Evolutionary conservation across 129 eudicot species (phyloP).

Genomic region (Artemisia argyi): DNA sequence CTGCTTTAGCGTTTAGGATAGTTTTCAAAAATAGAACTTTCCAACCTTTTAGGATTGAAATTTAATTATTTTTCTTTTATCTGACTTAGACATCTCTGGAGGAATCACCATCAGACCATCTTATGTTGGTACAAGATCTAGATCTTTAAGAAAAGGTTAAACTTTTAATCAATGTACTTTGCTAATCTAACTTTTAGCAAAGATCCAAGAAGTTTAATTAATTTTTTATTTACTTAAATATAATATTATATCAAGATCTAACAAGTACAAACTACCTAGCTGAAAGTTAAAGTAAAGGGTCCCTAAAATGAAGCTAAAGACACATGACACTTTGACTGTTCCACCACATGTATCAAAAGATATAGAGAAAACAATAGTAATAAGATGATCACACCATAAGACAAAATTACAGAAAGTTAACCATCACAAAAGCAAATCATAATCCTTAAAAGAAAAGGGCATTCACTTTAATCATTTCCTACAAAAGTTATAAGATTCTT

Average conservation of each 20-base stretch:
- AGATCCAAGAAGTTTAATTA: slow-evolving; percentile 39
- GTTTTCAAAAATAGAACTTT: slow-evolving; percentile 17
- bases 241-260: slow-evolving; percentile 22
- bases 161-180: slow-evolving; percentile 43
- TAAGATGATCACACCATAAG: slow-evolving; percentile 34
- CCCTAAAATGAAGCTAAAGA: slow-evolving; percentile 56
- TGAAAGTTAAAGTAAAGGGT: slow-evolving; percentile 51
- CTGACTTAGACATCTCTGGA: slow-evolving; percentile 8
- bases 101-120: slow-evolving; percentile 3
- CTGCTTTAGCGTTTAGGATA: slow-evolving; percentile 3
- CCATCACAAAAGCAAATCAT: slow-evolving; percentile 28
- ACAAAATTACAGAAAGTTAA: slow-evolving; percentile 50
- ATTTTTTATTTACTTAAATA: slow-evolving; percentile 8
- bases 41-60: slow-evolving; percentile 12
- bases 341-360: slow-evolving; percentile 31
- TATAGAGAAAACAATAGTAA: slow-evolving; percentile 22
- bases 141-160: slow-evolving; percentile 14
- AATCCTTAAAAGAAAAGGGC: slow-evolving; percentile 45
- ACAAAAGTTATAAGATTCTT: slow-evolving; percentile 30
- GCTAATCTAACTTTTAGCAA: slow-evolving; percentile 38
- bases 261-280: slow-evolving; percentile 36
- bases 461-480: slow-evolving; percentile 41
- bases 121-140: slow-evolving; percentile 17
- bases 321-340: slow-evolving; percentile 53
- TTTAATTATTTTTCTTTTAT: background rate